Base-by-base conservation (phyloP, 2,329 filamentous ascomycete genomes). In the Rasamsonia emersonii region DNA sequence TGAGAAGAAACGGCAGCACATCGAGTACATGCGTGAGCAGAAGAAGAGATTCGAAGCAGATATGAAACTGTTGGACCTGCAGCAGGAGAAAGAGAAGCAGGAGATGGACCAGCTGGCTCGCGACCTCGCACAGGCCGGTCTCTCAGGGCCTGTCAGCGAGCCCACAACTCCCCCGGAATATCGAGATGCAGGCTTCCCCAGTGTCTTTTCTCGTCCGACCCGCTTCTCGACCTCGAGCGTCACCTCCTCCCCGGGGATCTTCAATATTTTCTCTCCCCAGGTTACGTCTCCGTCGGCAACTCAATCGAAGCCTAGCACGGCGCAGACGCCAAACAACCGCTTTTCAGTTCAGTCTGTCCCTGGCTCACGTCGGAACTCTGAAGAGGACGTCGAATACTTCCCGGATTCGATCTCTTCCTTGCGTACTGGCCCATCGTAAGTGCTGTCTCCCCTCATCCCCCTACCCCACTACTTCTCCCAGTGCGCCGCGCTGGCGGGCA, bases 81-180 rank as follows among this genome's bases (percentile, higher is more conserved):
- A 91, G 56, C 83, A 89, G 58, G 79, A 81, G 41, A 77, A 75
- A 40, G 83, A 91, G 53, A 85, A 88, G 54, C 75, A 82, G 47
- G 86, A 94, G 53, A 78, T 93, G 49, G 77, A 82, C 36, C 79
- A 84, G 56, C 82, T 96, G 65, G 81, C 86, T 50, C 79, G 86
- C 46, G 83, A 91, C 46, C 71, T 93, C 36, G 69, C 70, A 24
- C 67, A 73, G 42, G 69, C 70, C 37, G 59, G 60, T 18, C 44
- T 66, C 27, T 69, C 77, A 39, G 83, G 83, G 33, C 82, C 88
- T 49, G 84, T 93, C 54, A 94, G 85, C 47, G 89, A 96, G 62
- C 91, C 91, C 10, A 95, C 91, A 2, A 98, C 91, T 14, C 91
- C 91, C 14, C 91, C 91, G 18, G 91, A 96, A 58, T 89, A 91